phyloP scores from a whole-genome alignment of 208 protist genomes.

The Spironucleus salmonicida region DNA sequence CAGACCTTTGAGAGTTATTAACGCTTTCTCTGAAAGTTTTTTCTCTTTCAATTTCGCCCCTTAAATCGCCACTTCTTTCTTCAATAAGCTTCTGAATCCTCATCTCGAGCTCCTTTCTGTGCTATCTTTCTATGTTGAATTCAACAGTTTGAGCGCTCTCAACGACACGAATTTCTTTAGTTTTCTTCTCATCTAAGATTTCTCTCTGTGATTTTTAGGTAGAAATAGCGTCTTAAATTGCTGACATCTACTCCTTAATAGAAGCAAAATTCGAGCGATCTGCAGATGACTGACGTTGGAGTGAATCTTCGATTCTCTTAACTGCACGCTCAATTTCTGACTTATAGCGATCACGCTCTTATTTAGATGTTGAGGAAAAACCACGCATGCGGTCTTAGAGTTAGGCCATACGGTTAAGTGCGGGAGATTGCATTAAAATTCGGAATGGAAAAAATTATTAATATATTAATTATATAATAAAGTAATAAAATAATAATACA shows the following conservation, averaged over 20 bases:
- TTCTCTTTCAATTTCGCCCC: not conserved
- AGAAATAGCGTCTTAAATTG: not conserved
- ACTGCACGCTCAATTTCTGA: not conserved
- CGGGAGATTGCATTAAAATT: no score
- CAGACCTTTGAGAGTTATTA: not conserved
- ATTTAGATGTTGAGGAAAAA: not conserved
- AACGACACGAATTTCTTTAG: not conserved
- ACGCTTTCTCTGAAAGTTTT: not conserved
- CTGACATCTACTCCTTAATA: not conserved
- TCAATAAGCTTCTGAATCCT: not conserved
- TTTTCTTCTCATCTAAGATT: not conserved
- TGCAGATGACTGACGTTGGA: not conserved
- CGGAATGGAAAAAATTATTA: no score
- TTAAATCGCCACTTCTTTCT: not conserved
- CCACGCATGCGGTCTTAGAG: not conserved
- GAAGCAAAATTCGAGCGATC: not conserved
- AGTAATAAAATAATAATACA: no score
- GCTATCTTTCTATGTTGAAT: not conserved
- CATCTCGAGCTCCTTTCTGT: not conserved
- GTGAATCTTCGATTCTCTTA: not conserved
- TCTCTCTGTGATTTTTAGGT: not conserved
- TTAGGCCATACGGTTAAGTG: not conserved
- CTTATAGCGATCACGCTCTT: not conserved
- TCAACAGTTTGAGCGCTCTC: not conserved
- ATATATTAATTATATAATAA: no score